Evolutionary conservation across 2,329 filamentous ascomycete species (phyloP).

Genomic region (Cladophialophora exuberans): DNA sequence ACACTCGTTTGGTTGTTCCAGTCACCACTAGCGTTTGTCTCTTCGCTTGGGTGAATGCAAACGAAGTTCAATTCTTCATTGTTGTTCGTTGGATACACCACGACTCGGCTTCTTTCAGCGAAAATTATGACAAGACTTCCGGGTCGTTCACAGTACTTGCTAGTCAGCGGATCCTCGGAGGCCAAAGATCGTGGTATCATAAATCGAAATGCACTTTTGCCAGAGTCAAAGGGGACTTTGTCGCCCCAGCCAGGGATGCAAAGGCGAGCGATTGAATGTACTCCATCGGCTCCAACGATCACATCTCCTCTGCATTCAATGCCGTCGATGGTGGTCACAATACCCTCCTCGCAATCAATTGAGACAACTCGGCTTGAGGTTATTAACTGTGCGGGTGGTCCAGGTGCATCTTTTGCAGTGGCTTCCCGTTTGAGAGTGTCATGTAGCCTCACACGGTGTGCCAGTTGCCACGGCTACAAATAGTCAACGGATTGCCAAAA

Average conservation of each 20-base stretch:
- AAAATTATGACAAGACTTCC: slow-evolving; percentile 51
- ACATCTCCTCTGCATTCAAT: slow-evolving; percentile 51
- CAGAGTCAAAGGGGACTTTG: slow-evolving; percentile 42
- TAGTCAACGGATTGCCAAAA: background rate
- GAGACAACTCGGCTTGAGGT: slow-evolving; percentile 48
- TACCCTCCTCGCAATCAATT: slow-evolving; percentile 32
- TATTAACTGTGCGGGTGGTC: slow-evolving; percentile 43
- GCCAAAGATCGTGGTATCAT: slow-evolving; percentile 36
- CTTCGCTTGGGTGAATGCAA: slow-evolving; percentile 27
- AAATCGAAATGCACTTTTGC: slow-evolving; percentile 41
- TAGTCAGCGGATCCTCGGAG: slow-evolving; percentile 45
- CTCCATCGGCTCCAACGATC: slow-evolving; percentile 60
- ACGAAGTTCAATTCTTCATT: slow-evolving; percentile 30
- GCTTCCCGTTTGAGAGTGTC: slow-evolving; percentile 55
- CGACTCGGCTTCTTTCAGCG: slow-evolving; percentile 35
- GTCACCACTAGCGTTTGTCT: slow-evolving; percentile 44
- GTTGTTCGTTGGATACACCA: slow-evolving; percentile 36
- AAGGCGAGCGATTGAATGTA: slow-evolving; percentile 42
- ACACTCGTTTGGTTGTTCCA: slow-evolving; percentile 21
- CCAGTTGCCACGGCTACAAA: slow-evolving; percentile 49
- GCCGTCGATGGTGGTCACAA: slow-evolving; percentile 52
- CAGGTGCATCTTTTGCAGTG: slow-evolving; percentile 41
- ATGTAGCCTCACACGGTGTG: slow-evolving; percentile 59
- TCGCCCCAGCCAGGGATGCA: slow-evolving; percentile 32
- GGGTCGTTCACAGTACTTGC: slow-evolving; percentile 41